Evolutionary conservation across 441 rosid species (phyloP), one percentile per base, ranked within the genome.

Genomic region (California macrophylla): DNA sequence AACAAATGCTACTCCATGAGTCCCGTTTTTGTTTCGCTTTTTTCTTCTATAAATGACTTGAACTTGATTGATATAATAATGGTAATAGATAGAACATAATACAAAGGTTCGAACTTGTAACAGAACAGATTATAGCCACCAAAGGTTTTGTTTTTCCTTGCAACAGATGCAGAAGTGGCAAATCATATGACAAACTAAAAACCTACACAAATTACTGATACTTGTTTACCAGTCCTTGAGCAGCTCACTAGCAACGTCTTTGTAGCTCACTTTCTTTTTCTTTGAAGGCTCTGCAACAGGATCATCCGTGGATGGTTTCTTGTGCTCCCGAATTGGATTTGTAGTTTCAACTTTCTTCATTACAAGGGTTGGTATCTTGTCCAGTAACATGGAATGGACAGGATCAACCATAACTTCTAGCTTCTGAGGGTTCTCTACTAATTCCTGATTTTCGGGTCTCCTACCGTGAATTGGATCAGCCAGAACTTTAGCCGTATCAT

Each of bases 181-280:
- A 50, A 50, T 3, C 4, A 16, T 50, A 5, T 50, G 21, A n/a
- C 58, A 50, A 50, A 50, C 12, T 50, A 6, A 50, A n/a, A 16
- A 50, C n/a, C 0, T 10, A 30, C 34, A 30, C 8, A 10, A 34
- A 0, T 34, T 0, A 3, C 38, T 6, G 0, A 42, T 42, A 5
- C 4, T 50, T 29, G 2, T 69, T 77, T 66, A 77, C 84, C 81
- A 86, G 71, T 87, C 89, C 77, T 83, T 83, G 67, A 93, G 92
- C 70, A 93, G 75, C 68, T 88, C 83, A 10, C 72, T 72, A 0
- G 93, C 93, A 25, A 93, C 60, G 77, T 91, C 90, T 66, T 83
- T 82, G 80, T 87, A 93, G 81, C 98, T 93, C n/a, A 93, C 95
- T 82, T 85, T 90, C 87, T 78, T 87, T 71, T 90, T 90, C 89